Evolutionary conservation across 768 basidiomycete genomes (phyloP), one percentile per base, ranked within the genome.

Genomic region (Termitomyces sp.): DNA sequence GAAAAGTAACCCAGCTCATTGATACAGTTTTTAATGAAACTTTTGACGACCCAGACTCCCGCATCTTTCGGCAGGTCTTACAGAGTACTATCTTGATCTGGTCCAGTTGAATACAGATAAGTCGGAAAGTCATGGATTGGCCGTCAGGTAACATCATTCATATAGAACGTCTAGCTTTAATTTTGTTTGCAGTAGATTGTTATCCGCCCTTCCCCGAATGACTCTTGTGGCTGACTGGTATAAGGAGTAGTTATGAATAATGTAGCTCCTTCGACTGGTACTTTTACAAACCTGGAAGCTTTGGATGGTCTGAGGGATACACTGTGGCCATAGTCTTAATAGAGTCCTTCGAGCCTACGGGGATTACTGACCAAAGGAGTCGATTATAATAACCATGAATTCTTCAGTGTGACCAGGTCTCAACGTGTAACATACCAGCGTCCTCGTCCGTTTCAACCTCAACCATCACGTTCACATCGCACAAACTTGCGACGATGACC

Each of bases 391-490:
- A 4, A 10, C 12, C 24, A 45, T 27, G 24, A 46, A 30, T 4
- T 30, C 30, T 30, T 30, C 30, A 30, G n/a, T n/a, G n/a, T n/a
- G n/a, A n/a, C n/a, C 30, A 30, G 30, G 30, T 30, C 30, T 30
- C 30, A 3, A 30, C 30, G 7, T 30, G 30, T 30, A 43, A n/a
- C 42, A 24, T 24, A 80, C 81, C 81, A 68, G 80, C 79, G 66
- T 82, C 80, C 37, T 78, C 61, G 2, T 81, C 76, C 1, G 79
- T 80, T 65, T 82, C 81, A 27, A 58, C 53, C 6, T 72, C 68
- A 45, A 51, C 22, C n/a, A 47, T 62, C 30, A 56, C n/a, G 22
- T 14, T 40, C 33, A 50, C 16, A n/a, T 44, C 27, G 20, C 53
- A 24, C 42, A 56, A 36, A 13, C n/a, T n/a, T n/a, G 37, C 12